These are phyloP conservation scores for Datura wrightii DNA, from an alignment of 257 asterid species.

Conservation along the genomic window DNA sequence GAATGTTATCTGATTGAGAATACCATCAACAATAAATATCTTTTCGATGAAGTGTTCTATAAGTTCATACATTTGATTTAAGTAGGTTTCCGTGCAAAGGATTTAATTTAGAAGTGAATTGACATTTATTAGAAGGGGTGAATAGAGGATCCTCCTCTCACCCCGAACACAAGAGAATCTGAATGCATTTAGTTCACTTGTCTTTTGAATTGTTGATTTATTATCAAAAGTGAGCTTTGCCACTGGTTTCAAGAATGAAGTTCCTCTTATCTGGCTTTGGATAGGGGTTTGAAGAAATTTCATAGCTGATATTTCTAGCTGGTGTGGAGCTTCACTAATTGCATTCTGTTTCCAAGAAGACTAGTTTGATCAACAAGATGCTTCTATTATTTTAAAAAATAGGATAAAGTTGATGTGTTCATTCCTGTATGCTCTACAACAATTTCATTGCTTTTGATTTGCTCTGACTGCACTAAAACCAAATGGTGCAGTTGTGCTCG, in stretches of 20 bases:
- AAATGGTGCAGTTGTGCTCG: slow-evolving; percentile 79
- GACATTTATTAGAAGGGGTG: not conserved
- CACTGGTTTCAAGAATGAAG: slow-evolving; percentile 5
- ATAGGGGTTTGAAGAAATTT: not conserved
- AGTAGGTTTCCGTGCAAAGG: not conserved
- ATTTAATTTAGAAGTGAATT: not conserved
- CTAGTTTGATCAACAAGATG: not conserved
- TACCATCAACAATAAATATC: not conserved
- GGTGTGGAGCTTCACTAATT: not conserved
- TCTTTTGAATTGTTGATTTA: not conserved
- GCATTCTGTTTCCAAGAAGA: not conserved
- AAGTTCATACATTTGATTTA: not conserved
- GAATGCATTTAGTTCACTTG: slow-evolving; percentile 23
- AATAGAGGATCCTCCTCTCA: not conserved
- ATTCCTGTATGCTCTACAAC: not conserved
- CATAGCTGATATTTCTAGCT: not conserved
- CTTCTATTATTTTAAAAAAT: slow-evolving; percentile 12
- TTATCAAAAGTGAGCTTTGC: not conserved
- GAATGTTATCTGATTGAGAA: not conserved
- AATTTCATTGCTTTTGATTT: slow-evolving; percentile 1
- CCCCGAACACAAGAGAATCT: not conserved
- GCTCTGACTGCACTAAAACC: not conserved
- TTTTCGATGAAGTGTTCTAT: not conserved
- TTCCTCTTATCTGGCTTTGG: not conserved
- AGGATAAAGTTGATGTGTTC: not conserved